Evolutionary conservation across 345 rosid species (phyloP).

Genomic region (Lenwebbia sp.): DNA sequence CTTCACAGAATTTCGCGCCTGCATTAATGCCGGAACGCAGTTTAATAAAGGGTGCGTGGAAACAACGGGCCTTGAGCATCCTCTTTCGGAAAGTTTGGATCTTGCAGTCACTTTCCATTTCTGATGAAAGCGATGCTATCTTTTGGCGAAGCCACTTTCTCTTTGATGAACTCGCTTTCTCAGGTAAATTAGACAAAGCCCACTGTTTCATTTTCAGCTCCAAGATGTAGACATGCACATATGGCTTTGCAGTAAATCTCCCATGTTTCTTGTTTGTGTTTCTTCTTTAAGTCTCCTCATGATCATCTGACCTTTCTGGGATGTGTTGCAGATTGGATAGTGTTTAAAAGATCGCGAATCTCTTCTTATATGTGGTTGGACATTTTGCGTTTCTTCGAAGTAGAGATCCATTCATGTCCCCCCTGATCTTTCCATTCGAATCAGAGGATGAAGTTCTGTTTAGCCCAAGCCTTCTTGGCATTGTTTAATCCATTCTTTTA

Average conservation of each 20-base stretch:
- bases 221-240: background rate
- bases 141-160: background rate
- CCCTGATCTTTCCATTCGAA: background rate
- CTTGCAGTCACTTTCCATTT: background rate
- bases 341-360: background rate
- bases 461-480: background rate
- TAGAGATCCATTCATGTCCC: background rate
- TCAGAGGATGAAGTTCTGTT: background rate
- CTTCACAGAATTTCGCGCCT: background rate
- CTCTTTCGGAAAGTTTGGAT: background rate
- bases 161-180: background rate
- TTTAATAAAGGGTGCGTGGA: background rate
- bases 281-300: background rate
- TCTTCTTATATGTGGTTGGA: background rate
- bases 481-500: background rate
- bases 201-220: background rate
- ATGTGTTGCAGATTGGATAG: background rate
- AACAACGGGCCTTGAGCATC: background rate
- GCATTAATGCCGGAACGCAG: background rate
- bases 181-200: background rate
- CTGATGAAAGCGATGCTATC: background rate
- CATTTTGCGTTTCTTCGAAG: background rate
- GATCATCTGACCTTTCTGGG: background rate
- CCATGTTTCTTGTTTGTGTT: background rate
- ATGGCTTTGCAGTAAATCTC: background rate